Evolutionary conservation across 805 yeast species (phyloP), one percentile per base, ranked within the genome.

Genomic region (Starmera pachycereana): DNA sequence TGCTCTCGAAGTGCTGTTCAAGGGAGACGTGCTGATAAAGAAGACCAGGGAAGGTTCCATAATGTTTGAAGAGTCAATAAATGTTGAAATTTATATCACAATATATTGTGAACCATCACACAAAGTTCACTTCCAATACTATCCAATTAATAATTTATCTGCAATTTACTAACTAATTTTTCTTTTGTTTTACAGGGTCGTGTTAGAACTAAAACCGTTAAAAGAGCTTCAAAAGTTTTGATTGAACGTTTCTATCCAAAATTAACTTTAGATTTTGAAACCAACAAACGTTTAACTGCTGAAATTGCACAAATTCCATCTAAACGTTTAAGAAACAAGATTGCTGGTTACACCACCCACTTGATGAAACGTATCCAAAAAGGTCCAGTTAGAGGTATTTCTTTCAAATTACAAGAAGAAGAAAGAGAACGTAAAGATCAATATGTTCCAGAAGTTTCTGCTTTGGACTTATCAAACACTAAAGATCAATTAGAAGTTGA

Each of bases 371-470:
- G 99, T 80, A 92, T 92, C 68, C 97, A 94, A 77, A 92, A 90
- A 81, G 99, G 99, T 70, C 99, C 99, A 78, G 99, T 92, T 63
- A 89, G 97, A 82, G 99, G 99, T 78, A 94, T 92, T 62, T 92
- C 99, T 62, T 92, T 92, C 96, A 94, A 94, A 75, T 86, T 92
- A 68, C 99, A 92, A 81, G 99, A 92, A 79, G 99, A 92, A 78
- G 99, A 92, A 83, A 90, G 98, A 82, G 99, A 92, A 80, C 86
- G 98, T 78, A 92, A 94, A 78, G 97, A 92, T 76, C 98, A 92
- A 78, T 92, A 89, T 76, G 98, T 94, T 65, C 99, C 99, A 75
- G 97, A 89, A 71, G 95, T 89, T 66, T 94, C 98, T 67, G 98
- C 98, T 72, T 86, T 92, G 70, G 97, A 92, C 77, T 83, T 92